Conservation (phyloP, 1,284 basidiomycete species). For the Trichosporon sp. region DNA sequence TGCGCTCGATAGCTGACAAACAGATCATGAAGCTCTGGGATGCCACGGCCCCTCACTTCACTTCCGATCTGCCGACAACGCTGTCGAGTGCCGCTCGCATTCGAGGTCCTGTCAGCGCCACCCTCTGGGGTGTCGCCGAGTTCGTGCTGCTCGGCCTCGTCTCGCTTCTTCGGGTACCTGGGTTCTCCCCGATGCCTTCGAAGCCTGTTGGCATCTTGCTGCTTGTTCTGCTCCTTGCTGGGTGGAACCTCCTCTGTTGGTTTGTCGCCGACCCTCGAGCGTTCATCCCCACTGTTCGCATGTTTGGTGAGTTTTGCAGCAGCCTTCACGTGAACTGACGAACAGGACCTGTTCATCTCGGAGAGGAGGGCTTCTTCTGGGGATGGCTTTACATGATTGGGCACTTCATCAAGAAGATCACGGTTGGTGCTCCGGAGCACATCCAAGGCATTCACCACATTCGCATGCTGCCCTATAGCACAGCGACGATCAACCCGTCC, state of each 20-base stretch:
- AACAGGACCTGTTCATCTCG: conserved; percentile 30
- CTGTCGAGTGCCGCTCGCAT: conserved; percentile 39
- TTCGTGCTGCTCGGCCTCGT: conserved; percentile 34
- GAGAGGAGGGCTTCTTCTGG: conserved; percentile 34
- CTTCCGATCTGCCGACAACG: conserved; percentile 41
- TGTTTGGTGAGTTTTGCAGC: conserved; percentile 37
- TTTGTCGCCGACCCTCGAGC: conserved; percentile 40
- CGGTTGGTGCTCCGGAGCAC: conserved; percentile 40
- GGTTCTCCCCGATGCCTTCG: conserved; percentile 39
- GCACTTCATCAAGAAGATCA: conserved; percentile 18
- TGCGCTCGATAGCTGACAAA: not conserved
- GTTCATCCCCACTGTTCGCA: conserved; percentile 39
- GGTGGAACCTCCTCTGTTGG: conserved; percentile 46
- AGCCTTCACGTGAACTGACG: conserved; percentile 5
- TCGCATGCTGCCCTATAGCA: conserved; percentile 50
- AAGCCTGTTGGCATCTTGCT: conserved; percentile 28
- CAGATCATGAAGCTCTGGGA: conserved; percentile 55
- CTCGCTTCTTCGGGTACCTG: conserved; percentile 45
- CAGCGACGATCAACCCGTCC: conserved; percentile 55
- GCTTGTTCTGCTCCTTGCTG: conserved; percentile 30
- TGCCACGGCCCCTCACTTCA: conserved; percentile 44
- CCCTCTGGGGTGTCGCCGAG: conserved; percentile 43
- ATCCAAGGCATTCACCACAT: conserved; percentile 51
- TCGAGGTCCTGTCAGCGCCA: conserved; percentile 37
- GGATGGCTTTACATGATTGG: conserved; percentile 25